A percentile compares a stretch with the other conserved stretches of the same genome.
phyloP scores from a whole-genome alignment of 345 rosid species.

The Citrus mangshanensis region DNA sequence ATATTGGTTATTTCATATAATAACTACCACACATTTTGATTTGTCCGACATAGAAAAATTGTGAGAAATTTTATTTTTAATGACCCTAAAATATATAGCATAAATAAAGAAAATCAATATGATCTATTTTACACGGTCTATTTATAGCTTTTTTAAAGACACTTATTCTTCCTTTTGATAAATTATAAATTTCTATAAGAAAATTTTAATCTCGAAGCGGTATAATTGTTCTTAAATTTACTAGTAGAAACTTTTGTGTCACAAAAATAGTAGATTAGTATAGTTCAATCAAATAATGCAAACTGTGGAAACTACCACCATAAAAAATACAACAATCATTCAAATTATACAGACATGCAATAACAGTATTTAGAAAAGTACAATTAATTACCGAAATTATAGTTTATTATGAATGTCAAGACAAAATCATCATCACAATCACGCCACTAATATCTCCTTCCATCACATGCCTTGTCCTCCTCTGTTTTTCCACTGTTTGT shows the following conservation, averaged over 20 bases:
- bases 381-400: conserved; percentile 15
- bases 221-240: too few relatives aligned
- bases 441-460: conserved; percentile 18
- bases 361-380: background rate
- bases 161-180: too few relatives aligned
- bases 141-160: too few relatives aligned
- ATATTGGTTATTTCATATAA: too few relatives aligned
- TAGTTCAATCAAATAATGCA: background rate
- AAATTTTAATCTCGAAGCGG: too few relatives aligned
- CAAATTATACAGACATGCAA: background rate
- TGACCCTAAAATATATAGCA: too few relatives aligned
- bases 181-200: too few relatives aligned
- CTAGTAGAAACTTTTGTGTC: background rate
- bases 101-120: too few relatives aligned
- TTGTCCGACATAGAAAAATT: too few relatives aligned
- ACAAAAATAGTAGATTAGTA: background rate
- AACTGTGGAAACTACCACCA: background rate
- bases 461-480: conserved; percentile 36
- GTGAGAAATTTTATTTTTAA: too few relatives aligned
- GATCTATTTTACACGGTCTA: too few relatives aligned
- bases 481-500: background rate
- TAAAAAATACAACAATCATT: background rate
- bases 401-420: conserved; percentile 26
- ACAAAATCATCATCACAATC: conserved; percentile 47
- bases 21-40: too few relatives aligned